These are phyloP conservation scores for Hymenoscyphus fraxineus DNA, from an alignment of 2,329 filamentous ascomycete genomes.

Conservation along the genomic window DNA sequence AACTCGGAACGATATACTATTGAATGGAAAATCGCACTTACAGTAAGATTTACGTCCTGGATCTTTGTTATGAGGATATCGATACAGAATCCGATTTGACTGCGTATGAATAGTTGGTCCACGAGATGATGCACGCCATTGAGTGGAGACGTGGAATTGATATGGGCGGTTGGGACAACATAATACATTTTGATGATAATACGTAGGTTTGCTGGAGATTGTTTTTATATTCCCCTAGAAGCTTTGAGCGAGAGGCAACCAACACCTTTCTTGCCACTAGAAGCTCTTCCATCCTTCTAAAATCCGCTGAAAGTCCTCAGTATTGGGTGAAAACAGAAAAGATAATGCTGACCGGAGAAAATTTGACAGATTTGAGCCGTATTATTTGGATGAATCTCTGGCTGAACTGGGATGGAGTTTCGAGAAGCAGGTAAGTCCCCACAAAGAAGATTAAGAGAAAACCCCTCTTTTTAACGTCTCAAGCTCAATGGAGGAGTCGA, in stretches of 20 bases:
- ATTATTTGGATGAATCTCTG: not conserved
- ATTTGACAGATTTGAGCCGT: not conserved
- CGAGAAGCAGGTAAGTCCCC: not conserved
- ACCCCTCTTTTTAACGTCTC: too few species aligned
- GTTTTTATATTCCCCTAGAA: too few species aligned
- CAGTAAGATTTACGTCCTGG: not conserved
- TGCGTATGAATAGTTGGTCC: not conserved
- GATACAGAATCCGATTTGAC: not conserved
- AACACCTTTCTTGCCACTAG: too few species aligned
- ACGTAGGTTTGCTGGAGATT: not conserved
- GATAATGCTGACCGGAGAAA: too few species aligned
- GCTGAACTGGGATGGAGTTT: not conserved
- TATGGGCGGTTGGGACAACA: not conserved
- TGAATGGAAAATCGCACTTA: not conserved
- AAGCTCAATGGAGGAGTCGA: not conserved
- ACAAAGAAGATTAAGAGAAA: not conserved
- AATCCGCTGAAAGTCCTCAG: too few species aligned
- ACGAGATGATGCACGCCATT: conserved; percentile 1
- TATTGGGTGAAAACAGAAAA: too few species aligned
- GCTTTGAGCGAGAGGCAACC: too few species aligned
- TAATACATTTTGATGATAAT: too few species aligned
- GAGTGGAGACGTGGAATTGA: not conserved
- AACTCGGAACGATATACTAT: not conserved
- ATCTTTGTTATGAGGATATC: not conserved
- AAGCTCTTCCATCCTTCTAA: too few species aligned